Conservation (phyloP, 2,329 filamentous ascomycete genomes). For the Trichoderma atrobrunneum region DNA sequence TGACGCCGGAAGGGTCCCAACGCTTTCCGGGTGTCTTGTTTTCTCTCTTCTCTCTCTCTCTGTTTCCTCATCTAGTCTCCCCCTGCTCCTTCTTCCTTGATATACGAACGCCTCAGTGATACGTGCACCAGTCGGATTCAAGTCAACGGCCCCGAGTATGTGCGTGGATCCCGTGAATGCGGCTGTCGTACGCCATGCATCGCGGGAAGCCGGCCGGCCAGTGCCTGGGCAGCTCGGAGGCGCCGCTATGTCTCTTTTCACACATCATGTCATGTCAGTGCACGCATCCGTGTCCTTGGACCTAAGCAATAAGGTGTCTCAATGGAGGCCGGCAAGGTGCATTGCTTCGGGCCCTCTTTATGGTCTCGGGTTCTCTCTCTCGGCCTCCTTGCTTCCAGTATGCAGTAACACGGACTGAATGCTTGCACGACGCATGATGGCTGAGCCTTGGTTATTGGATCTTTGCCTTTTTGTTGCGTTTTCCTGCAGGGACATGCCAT, state of each 20-base stretch:
- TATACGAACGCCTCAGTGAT: slow-evolving; percentile 1
- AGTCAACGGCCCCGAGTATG: slow-evolving; percentile 6
- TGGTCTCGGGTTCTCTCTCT: neutral
- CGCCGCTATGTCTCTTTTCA: slow-evolving; percentile 9
- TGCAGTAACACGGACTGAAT: neutral
- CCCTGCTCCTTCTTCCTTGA: neutral
- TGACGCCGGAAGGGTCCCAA: neutral
- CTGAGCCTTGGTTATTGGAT: neutral
- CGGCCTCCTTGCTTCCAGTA: neutral
- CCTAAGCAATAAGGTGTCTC: neutral
- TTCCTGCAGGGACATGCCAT: neutral
- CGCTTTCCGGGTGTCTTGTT: neutral
- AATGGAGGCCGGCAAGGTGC: neutral
- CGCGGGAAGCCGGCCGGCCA: slow-evolving; percentile 6
- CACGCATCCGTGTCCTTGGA: neutral
- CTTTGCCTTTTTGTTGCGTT: neutral
- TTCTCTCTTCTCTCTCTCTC: neutral
- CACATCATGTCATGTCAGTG: neutral
- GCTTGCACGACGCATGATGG: neutral
- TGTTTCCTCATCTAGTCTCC: neutral
- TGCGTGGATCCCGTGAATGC: slow-evolving; percentile 10
- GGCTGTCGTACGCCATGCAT: slow-evolving; percentile 12
- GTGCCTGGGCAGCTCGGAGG: slow-evolving; percentile 6
- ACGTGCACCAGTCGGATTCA: slow-evolving; percentile 17
- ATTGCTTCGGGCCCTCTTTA: neutral